Evolutionary conservation across 176 grass and related monocot species (phyloP).

Genomic region (Juncus effusus): DNA sequence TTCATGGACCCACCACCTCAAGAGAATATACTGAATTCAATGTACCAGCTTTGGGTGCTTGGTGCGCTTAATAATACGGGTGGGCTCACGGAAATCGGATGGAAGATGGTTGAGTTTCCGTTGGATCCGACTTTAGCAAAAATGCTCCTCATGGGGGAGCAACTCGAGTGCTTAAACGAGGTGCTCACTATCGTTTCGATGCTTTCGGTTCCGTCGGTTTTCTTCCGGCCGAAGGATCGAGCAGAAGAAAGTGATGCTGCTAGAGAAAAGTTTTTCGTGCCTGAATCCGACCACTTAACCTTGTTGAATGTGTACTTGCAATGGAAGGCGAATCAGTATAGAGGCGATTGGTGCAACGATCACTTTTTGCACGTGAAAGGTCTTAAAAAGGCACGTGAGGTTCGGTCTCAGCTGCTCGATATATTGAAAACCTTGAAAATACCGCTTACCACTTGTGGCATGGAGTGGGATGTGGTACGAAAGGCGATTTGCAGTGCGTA

Average conservation of each 20-base stretch:
- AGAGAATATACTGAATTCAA: constrained; percentile 97
- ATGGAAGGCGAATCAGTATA: constrained; percentile 92
- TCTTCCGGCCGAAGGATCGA: constrained; percentile 94
- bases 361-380: constrained; percentile 97
- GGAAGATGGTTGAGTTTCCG: constrained; percentile 99
- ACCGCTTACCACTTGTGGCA: constrained; percentile 66
- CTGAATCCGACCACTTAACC: constrained; percentile 93
- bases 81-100: constrained; percentile 77
- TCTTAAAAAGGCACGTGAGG: constrained; percentile 87
- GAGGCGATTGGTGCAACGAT: constrained; percentile 97
- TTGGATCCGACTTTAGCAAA: constrained; percentile 92
- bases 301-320: constrained; percentile 89
- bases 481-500: constrained; percentile 94
- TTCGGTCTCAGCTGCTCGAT: constrained; percentile 83
- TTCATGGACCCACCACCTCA: constrained; percentile 99
- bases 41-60: constrained; percentile 99
- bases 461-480: constrained; percentile 89
- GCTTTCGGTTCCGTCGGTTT: constrained; percentile 97
- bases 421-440: constrained; percentile 89
- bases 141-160: constrained; percentile 96
- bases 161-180: constrained; percentile 78
- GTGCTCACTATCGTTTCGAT: constrained; percentile 97
- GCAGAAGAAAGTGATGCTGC: constrained; percentile 92
- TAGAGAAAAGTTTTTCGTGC: constrained; percentile 97
- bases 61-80: constrained; percentile 95